Evolutionary conservation across 2,329 filamentous ascomycete species (phyloP), one percentile per base, ranked within the genome.

Genomic region (Arthrobotrys megalospora): DNA sequence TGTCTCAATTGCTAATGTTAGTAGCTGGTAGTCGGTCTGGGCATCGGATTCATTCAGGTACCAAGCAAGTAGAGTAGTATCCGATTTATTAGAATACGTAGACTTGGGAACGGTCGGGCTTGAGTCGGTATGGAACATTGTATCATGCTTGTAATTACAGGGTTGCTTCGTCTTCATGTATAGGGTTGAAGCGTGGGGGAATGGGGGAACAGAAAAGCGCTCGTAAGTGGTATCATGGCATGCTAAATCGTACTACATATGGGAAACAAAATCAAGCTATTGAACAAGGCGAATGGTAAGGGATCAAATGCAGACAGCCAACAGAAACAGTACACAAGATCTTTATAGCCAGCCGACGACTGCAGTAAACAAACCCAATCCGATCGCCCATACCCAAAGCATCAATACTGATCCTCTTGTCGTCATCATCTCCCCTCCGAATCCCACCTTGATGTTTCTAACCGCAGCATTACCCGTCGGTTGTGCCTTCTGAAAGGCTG

Each of bases 321-420:
- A 21, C 16, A 52, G 38, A 52, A 66, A 11, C 52, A 5, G 21
- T 66, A 55, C 38, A 63, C 19, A 21, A 16, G 8, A 32, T 12
- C n/a, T 47, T 78, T 24, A 78, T 36, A 78, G 50, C 75, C 75
- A 78, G 36, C 75, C 75, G 16, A 78, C 53, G 34, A 68, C 45
- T 11, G 63, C 67, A 2, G 75, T 78, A 19, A 78, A 72, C 3
- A 72, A 7, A 0, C 75, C 75, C 52, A 78, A 41, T n/a, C 75
- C 75, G 36, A 78, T 50, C 6, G 75, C 36, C 75, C 75, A 78
- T 14, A 64, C 11, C 75, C 75, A 78, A 47, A 78, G 19, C 43
- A 78, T 62, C 62, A 72, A n/a, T 62, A 68, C 63, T 0, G 60
- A 62, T n/a, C 62, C 75, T 50, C 48, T 62, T 7, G 43, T 32